A percentile compares a stretch with the other conserved stretches of the same genome.
phyloP scores from a whole-genome alignment of 768 basidiomycete species.

The Trametopsis cervina region DNA sequence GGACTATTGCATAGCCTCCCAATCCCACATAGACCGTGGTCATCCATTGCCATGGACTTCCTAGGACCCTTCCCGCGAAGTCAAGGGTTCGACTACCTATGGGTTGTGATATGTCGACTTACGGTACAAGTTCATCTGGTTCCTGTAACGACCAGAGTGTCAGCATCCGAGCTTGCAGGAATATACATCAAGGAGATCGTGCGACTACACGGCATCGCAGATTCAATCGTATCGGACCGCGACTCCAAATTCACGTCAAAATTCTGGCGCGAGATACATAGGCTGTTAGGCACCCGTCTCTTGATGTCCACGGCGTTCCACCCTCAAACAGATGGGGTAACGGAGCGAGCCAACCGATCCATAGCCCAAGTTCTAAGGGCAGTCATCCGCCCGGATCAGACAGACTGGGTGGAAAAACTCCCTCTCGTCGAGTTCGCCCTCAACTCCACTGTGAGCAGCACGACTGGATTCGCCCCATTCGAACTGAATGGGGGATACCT shows the following conservation, averaged over 20 bases:
- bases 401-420: slow-evolving; percentile 25
- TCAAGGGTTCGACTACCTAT: slow-evolving; percentile 21
- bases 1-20: slow-evolving; percentile 19
- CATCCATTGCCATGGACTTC: slow-evolving; percentile 35
- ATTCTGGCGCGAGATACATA: slow-evolving; percentile 26
- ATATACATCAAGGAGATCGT: slow-evolving; percentile 15
- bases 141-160: slow-evolving; percentile 8
- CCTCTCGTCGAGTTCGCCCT: slow-evolving; percentile 34
- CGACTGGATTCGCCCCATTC: slow-evolving; percentile 30
- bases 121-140: slow-evolving; percentile 18
- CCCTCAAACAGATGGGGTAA: too few relatives aligned
- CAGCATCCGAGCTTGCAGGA: slow-evolving; percentile 15
- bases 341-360: slow-evolving; percentile 17
- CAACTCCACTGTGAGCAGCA: slow-evolving; percentile 24
- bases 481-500: slow-evolving; percentile 19
- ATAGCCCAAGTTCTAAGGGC: slow-evolving; percentile 12
- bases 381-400: slow-evolving; percentile 11
- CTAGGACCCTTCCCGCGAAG: slow-evolving; percentile 27
- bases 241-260: slow-evolving; percentile 28
- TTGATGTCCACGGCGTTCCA: slow-evolving; percentile 25
- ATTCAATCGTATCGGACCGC: slow-evolving; percentile 26
- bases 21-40: slow-evolving; percentile 27
- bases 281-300: slow-evolving; percentile 15
- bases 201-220: too few relatives aligned
- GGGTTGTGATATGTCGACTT: slow-evolving; percentile 18